Base-by-base conservation (phyloP, 345 rosid species). In the Noccaea bulbosa region DNA sequence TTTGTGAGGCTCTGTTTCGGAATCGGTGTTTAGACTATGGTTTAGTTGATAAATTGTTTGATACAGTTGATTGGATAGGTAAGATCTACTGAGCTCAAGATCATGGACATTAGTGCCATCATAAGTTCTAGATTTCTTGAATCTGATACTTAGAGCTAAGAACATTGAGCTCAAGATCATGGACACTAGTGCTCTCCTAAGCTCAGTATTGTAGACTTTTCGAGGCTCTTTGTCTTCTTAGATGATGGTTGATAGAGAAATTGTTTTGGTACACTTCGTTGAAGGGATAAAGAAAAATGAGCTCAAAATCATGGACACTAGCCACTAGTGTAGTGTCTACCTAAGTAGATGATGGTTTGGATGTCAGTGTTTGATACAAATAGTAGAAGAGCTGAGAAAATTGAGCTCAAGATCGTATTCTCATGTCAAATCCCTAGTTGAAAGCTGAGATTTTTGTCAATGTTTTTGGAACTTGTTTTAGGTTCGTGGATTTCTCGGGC, bases 401-500 rank as follows among this genome's bases (percentile, higher is more conserved):
- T 5, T 32, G 17, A 43, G 53, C 44, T 66, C 38, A 14, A 38
- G 38, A 24, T 41, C 22, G 11, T 20, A 14, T 4, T 34, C 3
- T 57, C 1, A 37, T 37, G 24, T 34, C 4, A 11, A 8, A 48
- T 8, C 12, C 11, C 2, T 9, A 16, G 30, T 48, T 8, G 0
- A 17, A 48, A 4, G 11, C 24, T 60, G 38, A 61, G n/a, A 9
- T 32, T 30, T 22, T 12, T 30, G 17, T 12, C 48, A 5, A 16
- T 37, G 7, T 57, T 41, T 38, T 22, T 7, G 17, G 17, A 59
- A 46, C 9, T 51, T 67, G 50, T 24, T 12, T 58, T 64, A 90
- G 98, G 97, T 93, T 24, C 88, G 90, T 11, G 98, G 99, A 49
- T 94, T 94, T 85, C 78, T 94, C 66, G 99, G 99, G n/a, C 90